These are phyloP conservation scores for Ogataea naganishii DNA, from an alignment of 805 yeast species.

Conservation along the genomic window DNA sequence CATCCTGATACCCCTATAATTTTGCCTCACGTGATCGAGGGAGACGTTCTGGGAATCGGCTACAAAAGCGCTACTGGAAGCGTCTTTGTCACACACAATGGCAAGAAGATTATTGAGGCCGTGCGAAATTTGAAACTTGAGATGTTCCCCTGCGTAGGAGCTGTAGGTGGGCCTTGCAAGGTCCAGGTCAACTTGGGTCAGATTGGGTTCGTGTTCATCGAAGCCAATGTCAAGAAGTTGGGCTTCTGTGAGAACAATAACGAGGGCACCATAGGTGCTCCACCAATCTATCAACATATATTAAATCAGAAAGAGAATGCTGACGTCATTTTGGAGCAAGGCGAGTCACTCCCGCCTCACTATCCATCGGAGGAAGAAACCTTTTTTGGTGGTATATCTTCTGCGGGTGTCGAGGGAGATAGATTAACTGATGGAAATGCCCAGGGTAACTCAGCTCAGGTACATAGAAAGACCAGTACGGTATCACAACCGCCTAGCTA, in stretches of 20 bases:
- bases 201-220: slow-evolving; percentile 81
- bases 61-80: slow-evolving; percentile 39
- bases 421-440: background rate
- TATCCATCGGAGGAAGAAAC: slow-evolving; percentile 58
- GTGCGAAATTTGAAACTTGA: slow-evolving; percentile 40
- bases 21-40: slow-evolving; percentile 41
- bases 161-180: slow-evolving; percentile 37
- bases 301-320: slow-evolving; percentile 10
- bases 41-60: slow-evolving; percentile 51
- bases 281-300: slow-evolving; percentile 24
- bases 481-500: slow-evolving; percentile 22
- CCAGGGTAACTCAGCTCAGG: background rate
- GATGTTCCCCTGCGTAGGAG: slow-evolving; percentile 46
- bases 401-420: slow-evolving; percentile 2
- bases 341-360: slow-evolving; percentile 64
- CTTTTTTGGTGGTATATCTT: slow-evolving; percentile 41
- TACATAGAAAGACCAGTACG: slow-evolving; percentile 1
- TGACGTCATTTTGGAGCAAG: slow-evolving; percentile 58
- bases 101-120: slow-evolving; percentile 42
- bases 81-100: slow-evolving; percentile 46
- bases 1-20: slow-evolving; percentile 34
- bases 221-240: slow-evolving; percentile 62
- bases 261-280: slow-evolving; percentile 30
- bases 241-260: slow-evolving; percentile 45
- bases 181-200: slow-evolving; percentile 66